These are phyloP conservation scores for Parsonsia alboflavescens DNA, from an alignment of 257 asterid species.

Conservation along the genomic window DNA sequence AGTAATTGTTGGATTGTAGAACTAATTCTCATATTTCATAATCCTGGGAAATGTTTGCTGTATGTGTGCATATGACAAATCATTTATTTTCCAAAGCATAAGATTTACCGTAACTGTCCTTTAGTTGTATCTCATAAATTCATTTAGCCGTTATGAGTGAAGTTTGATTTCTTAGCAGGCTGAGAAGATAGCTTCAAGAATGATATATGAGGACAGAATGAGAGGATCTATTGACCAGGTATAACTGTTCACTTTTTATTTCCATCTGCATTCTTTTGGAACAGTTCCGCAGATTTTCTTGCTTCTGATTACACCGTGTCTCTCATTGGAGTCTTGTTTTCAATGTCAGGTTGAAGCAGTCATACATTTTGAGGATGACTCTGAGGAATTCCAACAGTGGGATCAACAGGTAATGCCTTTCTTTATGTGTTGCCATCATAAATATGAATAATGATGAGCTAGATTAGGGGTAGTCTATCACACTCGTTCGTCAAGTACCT, in stretches of 20 bases:
- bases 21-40: not conserved
- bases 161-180: slow-evolving; percentile 44
- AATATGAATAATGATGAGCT: not conserved
- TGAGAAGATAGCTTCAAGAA: slow-evolving; percentile 96
- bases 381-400: slow-evolving; percentile 93
- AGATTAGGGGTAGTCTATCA: no score
- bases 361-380: slow-evolving; percentile 96
- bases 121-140: not conserved
- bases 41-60: not conserved
- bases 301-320: not conserved
- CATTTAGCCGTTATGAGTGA: not conserved
- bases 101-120: no score
- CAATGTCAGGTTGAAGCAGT: slow-evolving; percentile 78
- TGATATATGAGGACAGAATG: slow-evolving; percentile 97
- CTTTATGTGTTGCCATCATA: not conserved
- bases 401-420: slow-evolving; percentile 75
- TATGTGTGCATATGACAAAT: not conserved
- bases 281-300: not conserved
- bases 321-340: slow-evolving; percentile 1
- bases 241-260: slow-evolving; percentile 1
- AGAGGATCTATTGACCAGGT: slow-evolving; percentile 98
- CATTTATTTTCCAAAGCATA: not conserved
- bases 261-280: not conserved
- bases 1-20: not conserved
- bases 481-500: no score